Evolutionary conservation across 164 flowering plant species (phyloP).

Genomic region (Akebia trifoliata): DNA sequence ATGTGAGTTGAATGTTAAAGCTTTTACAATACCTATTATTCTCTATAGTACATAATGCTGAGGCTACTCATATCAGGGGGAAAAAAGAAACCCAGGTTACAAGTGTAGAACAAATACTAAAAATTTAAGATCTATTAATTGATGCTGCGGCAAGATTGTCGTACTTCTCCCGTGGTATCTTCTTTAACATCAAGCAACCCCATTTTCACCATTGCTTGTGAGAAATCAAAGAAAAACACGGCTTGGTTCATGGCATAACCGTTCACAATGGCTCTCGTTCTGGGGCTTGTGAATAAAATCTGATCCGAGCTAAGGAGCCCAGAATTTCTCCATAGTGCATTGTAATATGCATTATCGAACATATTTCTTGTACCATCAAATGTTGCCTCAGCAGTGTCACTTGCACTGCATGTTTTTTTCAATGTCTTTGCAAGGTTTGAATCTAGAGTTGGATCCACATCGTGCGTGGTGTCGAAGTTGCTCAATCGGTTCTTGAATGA

Average conservation of each 20-base stretch:
- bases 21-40: too few species aligned
- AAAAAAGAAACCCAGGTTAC: too few species aligned
- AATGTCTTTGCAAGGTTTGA: conserved; percentile 42
- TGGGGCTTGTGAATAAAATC: conserved; percentile 34
- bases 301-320: conserved; percentile 83
- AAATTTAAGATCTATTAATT: too few species aligned
- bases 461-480: conserved; percentile 37
- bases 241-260: conserved; percentile 66
- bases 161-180: conserved; percentile 60
- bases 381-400: conserved; percentile 63
- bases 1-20: too few species aligned
- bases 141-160: conserved; percentile 51
- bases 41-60: too few species aligned
- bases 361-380: conserved; percentile 49
- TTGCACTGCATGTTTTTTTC: conserved; percentile 51
- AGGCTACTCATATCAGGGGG: too few species aligned
- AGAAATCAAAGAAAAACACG: conserved; percentile 74
- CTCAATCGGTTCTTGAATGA: conserved; percentile 69
- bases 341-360: conserved; percentile 68
- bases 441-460: conserved; percentile 48
- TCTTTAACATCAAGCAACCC: conserved; percentile 66
- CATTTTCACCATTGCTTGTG: conserved; percentile 77
- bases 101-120: too few species aligned
- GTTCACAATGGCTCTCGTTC: conserved; percentile 55
- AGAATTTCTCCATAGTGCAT: conserved; percentile 27